Percentiles rank a stretch among this genome's conserved stretches.
phyloP scores from a whole-genome alignment of 2,329 filamentous ascomycete genomes.

The Pseudogymnoascus sp. region DNA sequence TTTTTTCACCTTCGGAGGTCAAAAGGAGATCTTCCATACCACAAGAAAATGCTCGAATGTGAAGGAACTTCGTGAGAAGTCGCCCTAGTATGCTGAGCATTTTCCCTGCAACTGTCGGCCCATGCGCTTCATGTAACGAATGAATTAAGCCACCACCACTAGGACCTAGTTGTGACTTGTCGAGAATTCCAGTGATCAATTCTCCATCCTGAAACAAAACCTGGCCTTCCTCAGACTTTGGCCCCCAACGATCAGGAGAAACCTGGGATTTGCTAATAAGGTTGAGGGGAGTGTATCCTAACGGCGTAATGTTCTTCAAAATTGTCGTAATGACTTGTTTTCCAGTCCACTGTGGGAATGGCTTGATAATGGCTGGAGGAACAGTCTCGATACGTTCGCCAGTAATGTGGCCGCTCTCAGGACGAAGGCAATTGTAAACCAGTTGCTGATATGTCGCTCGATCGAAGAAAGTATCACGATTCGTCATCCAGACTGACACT shows the following conservation, averaged over 20 bases:
- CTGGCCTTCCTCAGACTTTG: conserved; percentile 64
- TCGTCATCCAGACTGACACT: conserved; percentile 84
- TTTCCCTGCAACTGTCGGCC: conserved; percentile 76
- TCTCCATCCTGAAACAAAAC: conserved; percentile 84
- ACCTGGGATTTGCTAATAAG: conserved; percentile 74
- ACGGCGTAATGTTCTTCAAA: conserved; percentile 80
- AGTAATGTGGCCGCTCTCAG: conserved; percentile 82
- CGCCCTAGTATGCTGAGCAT: conserved; percentile 83
- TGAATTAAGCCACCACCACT: conserved; percentile 82
- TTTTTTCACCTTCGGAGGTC: conserved; percentile 67
- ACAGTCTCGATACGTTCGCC: conserved; percentile 75
- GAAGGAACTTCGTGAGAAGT: conserved; percentile 78
- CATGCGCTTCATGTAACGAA: conserved; percentile 87
- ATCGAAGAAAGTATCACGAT: conserved; percentile 83
- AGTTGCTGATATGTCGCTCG: conserved; percentile 85
- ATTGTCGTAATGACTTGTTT: conserved; percentile 94
- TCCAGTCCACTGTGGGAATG: conserved; percentile 78
- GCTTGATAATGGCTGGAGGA: conserved; percentile 73
- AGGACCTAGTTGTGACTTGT: conserved; percentile 91
- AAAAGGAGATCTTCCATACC: conserved; percentile 93
- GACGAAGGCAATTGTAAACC: conserved; percentile 82
- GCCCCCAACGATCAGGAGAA: conserved; percentile 70
- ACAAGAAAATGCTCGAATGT: conserved; percentile 93
- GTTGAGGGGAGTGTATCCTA: conserved; percentile 66
- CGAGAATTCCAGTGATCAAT: conserved; percentile 81